Evolutionary conservation across 305 asterid genomes (phyloP), one percentile per base, ranked within the genome.

Genomic region (Fraxinus baroniana): DNA sequence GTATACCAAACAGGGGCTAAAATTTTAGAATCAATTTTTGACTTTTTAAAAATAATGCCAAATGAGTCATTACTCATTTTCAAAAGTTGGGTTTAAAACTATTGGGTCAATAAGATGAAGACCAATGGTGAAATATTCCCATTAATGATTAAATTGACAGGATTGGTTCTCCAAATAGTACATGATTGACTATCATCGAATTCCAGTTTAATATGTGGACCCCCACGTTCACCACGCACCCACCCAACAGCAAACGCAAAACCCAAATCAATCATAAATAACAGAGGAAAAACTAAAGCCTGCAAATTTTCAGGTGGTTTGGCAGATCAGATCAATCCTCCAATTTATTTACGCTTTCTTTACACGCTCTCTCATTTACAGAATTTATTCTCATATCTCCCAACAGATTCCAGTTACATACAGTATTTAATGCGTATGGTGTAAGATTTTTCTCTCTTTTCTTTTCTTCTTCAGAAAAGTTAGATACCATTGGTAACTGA

Each of bases 271-370:
- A 76, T 3, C 89, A 18, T 80, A 82, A 84, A 78, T 52, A n/a
- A 52, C 18, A n/a, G 0, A 35, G 39, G 39, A 35, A 55, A 1
- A 55, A n/a, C 85, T 9, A 74, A 41, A 81, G 13, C 41, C 86
- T 83, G 86, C 84, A 81, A 78, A 4, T 78, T 83, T 60, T 72
- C 86, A 76, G 87, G 88, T 80, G 72, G 87, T 80, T 88, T 82
- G 89, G 83, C 91, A 88, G 88, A 86, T 85, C 84, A 28, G 55
- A 87, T 86, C 89, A 85, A 75, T 55, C 66, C 9, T 22, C 64
- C 10, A 3, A 17, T 52, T n/a, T 5, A 5, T 55, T 35, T 72
- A 73, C 41, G 79, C 83, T 81, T 66, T 73, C 76, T 57, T 46
- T 75, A 39, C 87, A 79, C 83, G 66, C 70, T 28, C 82, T 57